Evolutionary conservation across 106 monocot genomes (phyloP).

Genomic region (Allium fistulosum): DNA sequence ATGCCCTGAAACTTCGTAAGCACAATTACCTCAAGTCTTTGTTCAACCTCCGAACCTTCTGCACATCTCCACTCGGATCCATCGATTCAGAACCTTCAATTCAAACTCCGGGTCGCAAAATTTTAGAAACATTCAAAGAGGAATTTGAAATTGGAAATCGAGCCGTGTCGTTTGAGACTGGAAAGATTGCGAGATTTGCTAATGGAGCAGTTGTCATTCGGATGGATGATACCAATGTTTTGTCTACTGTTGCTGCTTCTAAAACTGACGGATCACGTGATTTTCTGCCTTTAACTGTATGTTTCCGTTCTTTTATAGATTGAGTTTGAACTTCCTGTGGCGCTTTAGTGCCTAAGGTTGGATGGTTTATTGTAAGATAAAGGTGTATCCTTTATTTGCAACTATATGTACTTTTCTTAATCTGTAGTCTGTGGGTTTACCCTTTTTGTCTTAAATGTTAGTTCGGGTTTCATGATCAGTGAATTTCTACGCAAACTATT

Average conservation of each 20-base stretch:
- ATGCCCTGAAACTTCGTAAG: too few species aligned
- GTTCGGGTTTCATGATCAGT: too few species aligned
- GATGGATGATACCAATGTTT: conserved; percentile 76
- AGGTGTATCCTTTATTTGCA: too few species aligned
- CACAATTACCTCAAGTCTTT: too few species aligned
- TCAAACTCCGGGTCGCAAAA: conserved; percentile 26
- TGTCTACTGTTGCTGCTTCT: conserved; percentile 61
- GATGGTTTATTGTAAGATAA: too few species aligned
- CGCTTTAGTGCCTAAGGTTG: too few species aligned
- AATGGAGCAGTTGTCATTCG: conserved; percentile 72
- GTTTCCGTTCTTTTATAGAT: neutral
- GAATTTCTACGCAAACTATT: too few species aligned
- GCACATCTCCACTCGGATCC: neutral
- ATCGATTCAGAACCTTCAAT: neutral
- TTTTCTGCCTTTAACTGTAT: conserved; percentile 93
- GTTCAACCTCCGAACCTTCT: conserved; percentile 9
- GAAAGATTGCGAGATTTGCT: conserved; percentile 79
- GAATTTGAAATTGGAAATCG: conserved; percentile 84
- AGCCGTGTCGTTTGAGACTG: conserved; percentile 72
- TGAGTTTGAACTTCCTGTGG: neutral
- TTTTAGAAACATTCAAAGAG: conserved; percentile 67
- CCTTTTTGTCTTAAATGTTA: too few species aligned
- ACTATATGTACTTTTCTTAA: too few species aligned
- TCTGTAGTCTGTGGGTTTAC: too few species aligned
- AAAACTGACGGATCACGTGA: conserved; percentile 54